A percentile compares a stretch with the other conserved stretches of the same genome.
These are phyloP conservation scores for Nepenthes mirabilis DNA, from an alignment of 148 eudicot species.

Conservation along the genomic window DNA sequence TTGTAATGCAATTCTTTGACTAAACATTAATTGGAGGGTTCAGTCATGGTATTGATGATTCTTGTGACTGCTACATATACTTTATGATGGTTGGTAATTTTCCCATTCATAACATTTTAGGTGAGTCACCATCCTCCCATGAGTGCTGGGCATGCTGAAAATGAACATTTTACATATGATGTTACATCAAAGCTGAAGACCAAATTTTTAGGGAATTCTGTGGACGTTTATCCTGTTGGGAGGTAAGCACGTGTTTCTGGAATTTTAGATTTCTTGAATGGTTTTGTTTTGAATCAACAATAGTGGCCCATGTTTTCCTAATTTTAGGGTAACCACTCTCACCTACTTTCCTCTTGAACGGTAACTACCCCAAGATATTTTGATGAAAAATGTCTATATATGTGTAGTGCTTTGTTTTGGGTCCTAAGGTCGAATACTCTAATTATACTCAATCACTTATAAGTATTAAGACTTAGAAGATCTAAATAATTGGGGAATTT, in stretches of 20 bases:
- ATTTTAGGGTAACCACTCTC: no score
- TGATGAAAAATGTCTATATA: no score
- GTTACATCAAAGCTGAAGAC: slow-evolving; percentile 94
- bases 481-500: no score
- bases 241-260: slow-evolving; percentile 31
- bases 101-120: slow-evolving; percentile 16
- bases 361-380: no score
- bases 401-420: no score
- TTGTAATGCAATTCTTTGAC: no score
- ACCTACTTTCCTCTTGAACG: no score
- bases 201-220: slow-evolving; percentile 81
- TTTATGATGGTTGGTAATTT: neutral
- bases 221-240: slow-evolving; percentile 94
- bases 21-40: no score
- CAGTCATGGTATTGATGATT: neutral
- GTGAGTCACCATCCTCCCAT: slow-evolving; percentile 99
- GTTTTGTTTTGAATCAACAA: neutral
- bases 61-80: neutral
- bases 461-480: no score
- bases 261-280: neutral
- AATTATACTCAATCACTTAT: no score
- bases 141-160: slow-evolving; percentile 96
- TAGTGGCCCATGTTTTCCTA: no score
- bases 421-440: no score
- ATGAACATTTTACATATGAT: slow-evolving; percentile 78